Evolutionary conservation across 192 early-diverging fungal species (phyloP), one percentile per base, ranked within the genome.

Genomic region (Phycomyces nitens): DNA sequence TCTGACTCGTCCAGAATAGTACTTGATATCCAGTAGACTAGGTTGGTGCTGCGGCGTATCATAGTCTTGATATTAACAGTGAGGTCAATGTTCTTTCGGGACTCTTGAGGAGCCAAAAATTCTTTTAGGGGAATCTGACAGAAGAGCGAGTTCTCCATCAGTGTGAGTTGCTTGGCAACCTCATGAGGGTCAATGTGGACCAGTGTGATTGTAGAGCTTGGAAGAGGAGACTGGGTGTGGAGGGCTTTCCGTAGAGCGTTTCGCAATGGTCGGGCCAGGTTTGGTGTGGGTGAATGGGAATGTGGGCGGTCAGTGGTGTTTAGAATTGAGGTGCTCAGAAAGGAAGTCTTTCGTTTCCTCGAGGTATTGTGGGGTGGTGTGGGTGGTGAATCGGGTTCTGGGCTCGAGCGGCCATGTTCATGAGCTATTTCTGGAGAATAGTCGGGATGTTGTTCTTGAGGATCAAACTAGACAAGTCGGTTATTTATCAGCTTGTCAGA

Each of bases 11-110:
- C 68, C 21, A 97, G 76, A 40, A 97, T 91, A 9, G 82, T 80
- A 12, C 82, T 75, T 11, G 84, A 84, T 0, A 93, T 86, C 94
- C 94, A 97, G 22, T 84, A 84, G 5, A 90, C 89, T 23, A 74
- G 56, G 18, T 60, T 44, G 5, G 70, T 76, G 50, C 70, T 70
- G 12, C 60, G 60, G 50, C 73, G 56, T 27, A 69, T 60, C 68
- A 72, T 65, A 1, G 69, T 62, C 43, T 62, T 61, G 58, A 71
- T 66, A 60, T 84, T 80, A 66, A 80, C 75, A 0, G 72, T 56
- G 34, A 75, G 74, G n/a, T 56, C 55, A 0, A 56, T 11, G 42
- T 63, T 49, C 52, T 69, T 69, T 23, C 69, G 60, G 26, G 62
- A 70, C 20, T 70, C 62, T 27, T 65, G 66, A 0, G 51, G 18